phyloP scores from a whole-genome alignment of 2,329 filamentous ascomycete genomes.

The Madurella fahalii region DNA sequence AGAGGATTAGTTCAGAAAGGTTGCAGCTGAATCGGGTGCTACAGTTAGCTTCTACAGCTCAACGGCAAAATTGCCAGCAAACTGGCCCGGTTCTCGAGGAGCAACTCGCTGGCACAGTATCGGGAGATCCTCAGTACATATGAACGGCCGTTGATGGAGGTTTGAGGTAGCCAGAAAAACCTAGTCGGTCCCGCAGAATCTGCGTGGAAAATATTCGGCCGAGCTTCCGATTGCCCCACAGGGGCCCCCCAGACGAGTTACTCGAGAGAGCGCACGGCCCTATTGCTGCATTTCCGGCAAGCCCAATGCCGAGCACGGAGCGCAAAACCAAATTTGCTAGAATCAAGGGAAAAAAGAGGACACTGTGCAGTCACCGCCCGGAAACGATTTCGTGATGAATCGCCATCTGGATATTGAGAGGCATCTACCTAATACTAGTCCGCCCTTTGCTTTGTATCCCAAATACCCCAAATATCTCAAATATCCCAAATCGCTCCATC shows the following conservation, averaged over 20 bases:
- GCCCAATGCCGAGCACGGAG: no score
- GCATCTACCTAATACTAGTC: constrained; percentile 9
- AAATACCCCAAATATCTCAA: no score
- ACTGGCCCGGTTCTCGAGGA: background rate
- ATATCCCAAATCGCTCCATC: background rate
- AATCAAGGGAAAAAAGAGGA: background rate
- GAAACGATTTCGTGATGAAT: background rate
- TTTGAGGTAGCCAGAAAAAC: background rate
- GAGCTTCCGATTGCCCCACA: background rate
- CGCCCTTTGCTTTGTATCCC: no score
- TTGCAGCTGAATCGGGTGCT: no score
- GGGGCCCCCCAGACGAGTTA: background rate
- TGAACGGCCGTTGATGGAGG: background rate
- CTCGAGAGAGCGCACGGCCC: no score
- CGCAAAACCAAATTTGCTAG: no score
- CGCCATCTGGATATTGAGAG: background rate
- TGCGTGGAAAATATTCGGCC: background rate
- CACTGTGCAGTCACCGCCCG: no score
- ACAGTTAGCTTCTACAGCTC: no score
- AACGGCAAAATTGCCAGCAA: background rate
- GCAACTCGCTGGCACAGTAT: no score
- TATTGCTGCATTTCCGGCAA: no score
- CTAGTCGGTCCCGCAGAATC: background rate
- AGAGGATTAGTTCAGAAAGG: no score
- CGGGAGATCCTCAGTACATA: no score